phyloP scores from a whole-genome alignment of 1,284 basidiomycete genomes.

The Leccinum griseonigrum region DNA sequence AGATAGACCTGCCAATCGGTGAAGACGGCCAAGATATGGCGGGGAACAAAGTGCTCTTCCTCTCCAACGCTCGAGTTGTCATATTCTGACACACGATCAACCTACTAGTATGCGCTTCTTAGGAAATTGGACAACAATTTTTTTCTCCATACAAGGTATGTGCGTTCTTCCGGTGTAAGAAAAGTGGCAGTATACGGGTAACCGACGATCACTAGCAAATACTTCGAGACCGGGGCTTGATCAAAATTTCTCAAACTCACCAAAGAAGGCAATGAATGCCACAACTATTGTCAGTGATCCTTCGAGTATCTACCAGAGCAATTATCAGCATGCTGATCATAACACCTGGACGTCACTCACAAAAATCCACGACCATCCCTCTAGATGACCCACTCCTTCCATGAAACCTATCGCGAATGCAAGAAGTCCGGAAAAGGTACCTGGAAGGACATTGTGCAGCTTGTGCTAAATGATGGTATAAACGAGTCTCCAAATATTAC shows the following conservation, averaged over 20 bases:
- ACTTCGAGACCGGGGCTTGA: neutral
- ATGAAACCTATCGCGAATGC: slow-evolving; percentile 30
- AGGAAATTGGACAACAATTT: slow-evolving; percentile 36
- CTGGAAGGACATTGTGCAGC: slow-evolving; percentile 22
- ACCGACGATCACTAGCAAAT: slow-evolving; percentile 43
- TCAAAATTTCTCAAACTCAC: slow-evolving; percentile 14
- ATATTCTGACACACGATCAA: slow-evolving; percentile 32
- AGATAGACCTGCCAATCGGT: slow-evolving; percentile 60
- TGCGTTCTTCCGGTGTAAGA: slow-evolving; percentile 44
- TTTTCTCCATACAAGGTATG: slow-evolving; percentile 51
- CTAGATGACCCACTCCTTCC: slow-evolving; percentile 25
- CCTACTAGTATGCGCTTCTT: neutral
- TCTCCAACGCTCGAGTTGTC: slow-evolving; percentile 67
- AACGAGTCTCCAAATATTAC: slow-evolving; percentile 5
- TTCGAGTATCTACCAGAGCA: slow-evolving; percentile 38
- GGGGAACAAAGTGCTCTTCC: slow-evolving; percentile 30
- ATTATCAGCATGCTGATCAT: neutral
- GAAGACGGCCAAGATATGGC: slow-evolving; percentile 52
- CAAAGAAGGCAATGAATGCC: slow-evolving; percentile 31
- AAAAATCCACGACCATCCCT: slow-evolving; percentile 39
- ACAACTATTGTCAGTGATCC: slow-evolving; percentile 38
- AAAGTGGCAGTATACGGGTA: slow-evolving; percentile 48
- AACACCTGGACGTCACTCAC: slow-evolving; percentile 18
- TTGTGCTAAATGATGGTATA: neutral
- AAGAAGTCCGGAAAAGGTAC: slow-evolving; percentile 33